Base-by-base conservation (phyloP, 805 yeast genomes). In the Spathaspora passalidarum region DNA sequence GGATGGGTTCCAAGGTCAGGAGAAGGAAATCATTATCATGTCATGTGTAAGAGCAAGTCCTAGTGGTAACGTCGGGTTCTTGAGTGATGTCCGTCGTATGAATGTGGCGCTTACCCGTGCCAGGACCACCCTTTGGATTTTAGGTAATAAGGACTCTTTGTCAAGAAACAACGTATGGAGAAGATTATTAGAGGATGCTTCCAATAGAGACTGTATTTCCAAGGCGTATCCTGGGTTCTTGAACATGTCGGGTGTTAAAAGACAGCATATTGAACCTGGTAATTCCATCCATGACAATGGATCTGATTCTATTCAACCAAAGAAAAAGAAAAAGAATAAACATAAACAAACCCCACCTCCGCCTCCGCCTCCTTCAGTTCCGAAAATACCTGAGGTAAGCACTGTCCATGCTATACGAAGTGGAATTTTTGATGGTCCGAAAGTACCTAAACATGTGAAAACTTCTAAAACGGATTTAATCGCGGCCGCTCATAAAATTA, bases 101-200 rank as follows among this genome's bases (percentile, higher is more conserved):
- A 94, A 94, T 64, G 99, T 94, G 44, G 98, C 97, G 0, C 68
- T 94, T 32, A 92, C 98, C 1, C 86, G 99, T 70, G 97, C 98
- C 0, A 80, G 85, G 54, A 78, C 95, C 1, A 86, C 98, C 0
- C 69, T 94, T 52, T 94, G 98, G 98, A 83, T 94, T 46, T 64
- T 95, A 13, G 99, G 99, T 17, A 83, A 87, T 55, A 78, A 75
- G 23, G 68, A 73, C n/a, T 81, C 95, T 1, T 75, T 92, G 52
- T 55, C 61, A 5, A 68, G 78, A 44, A 86, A 90, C 59, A 70
- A 70, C 19, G 80, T 89, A 0, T 94, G 99, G 99, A 67, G 63
- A 21, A 73, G 79, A 46, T 68, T 94, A 43, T 75, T 91, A 8
- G 61, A 64, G 0, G 83, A 91, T 69, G 96, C 96, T 0, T 63